Base-by-base conservation (phyloP, 2,329 filamentous ascomycete genomes). In the Lachnellula suecica region DNA sequence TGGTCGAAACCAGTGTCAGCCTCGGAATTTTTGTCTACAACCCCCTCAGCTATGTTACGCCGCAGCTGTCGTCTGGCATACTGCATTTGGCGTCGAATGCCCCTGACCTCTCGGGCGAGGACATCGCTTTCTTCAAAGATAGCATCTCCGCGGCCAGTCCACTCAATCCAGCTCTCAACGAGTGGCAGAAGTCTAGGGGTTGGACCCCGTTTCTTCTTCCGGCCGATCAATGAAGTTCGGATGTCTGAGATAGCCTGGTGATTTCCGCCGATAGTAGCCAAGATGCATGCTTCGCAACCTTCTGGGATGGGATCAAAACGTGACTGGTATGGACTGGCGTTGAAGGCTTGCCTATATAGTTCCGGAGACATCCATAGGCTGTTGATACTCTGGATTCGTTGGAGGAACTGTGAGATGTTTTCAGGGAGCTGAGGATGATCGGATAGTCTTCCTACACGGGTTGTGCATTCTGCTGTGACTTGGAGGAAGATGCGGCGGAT, bases 251-350 rank as follows among this genome's bases (percentile, higher is more conserved):
- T 65, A 2, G 72, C 54, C 19, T 70, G 64, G 5, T 61, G 63
- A 23, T 70, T 68, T 1, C 73, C 74, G 4, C 78, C 79, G 1
- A 83, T 61, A 4, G 70, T 69, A 2, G 76, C 71, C 15, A 82
- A 62, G 25, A 79, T 74, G 55, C 80, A 83, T 1, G 77, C 79
- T 59, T 80, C 74, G 54, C 80, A 83, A 15, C 68, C 66, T 10
- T 63, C 70, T 43, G 55, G 52, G 10, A 74, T 65, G 17, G 49
- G 44, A 5, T 56, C 60, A 27, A 68, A 59, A 41, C 54, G 59
- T 38, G 47, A 49, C 2, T 69, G 59, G 20, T 70, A 67, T 2
- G 67, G 64, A 27, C 17, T 49, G 34, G 43, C 54, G 7, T 64
- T 65, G 53, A 71, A 76, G 6, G 68, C 56, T 19, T 62, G 41